Conservation (phyloP, 352 stramenopile genomes). For the Chrysophaeum taylorii region DNA sequence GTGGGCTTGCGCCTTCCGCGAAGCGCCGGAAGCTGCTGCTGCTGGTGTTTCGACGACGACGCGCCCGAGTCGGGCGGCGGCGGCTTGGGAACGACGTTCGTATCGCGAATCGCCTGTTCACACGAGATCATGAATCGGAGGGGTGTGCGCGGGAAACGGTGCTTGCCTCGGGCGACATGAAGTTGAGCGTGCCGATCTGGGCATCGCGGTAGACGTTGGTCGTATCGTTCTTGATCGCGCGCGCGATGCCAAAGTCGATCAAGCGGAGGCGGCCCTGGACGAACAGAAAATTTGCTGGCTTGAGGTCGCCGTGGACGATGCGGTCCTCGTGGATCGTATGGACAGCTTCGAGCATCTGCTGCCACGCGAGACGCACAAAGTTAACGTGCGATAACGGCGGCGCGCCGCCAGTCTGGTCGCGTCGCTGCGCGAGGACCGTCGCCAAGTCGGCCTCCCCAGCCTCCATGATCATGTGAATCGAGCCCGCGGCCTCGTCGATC, state of each 20-base stretch:
- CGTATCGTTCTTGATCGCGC: constrained; percentile 89
- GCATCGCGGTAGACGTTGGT: constrained; percentile 90
- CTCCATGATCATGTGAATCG: constrained; percentile 78
- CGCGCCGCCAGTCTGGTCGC: too few species aligned
- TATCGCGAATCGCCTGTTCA: constrained; percentile 59
- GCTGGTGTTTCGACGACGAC: too few species aligned
- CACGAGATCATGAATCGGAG: too few species aligned
- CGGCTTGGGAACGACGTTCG: constrained; percentile 20
- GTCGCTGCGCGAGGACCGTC: constrained; percentile 61
- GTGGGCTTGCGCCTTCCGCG: constrained; percentile 17
- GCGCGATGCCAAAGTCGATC: constrained; percentile 96
- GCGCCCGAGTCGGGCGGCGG: constrained; percentile 37
- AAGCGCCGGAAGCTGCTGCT: constrained; percentile 46
- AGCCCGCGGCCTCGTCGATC: constrained; percentile 52
- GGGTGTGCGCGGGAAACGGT: too few species aligned
- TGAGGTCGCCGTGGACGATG: constrained; percentile 89
- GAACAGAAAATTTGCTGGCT: constrained; percentile 92
- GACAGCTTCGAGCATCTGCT: constrained; percentile 95
- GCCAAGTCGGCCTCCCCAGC: constrained; percentile 92
- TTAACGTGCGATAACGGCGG: constrained; percentile 54
- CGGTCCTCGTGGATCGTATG: constrained; percentile 86
- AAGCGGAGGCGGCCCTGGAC: constrained; percentile 86
- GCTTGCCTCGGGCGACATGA: constrained; percentile 91
- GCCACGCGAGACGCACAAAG: constrained; percentile 92
- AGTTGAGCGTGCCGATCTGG: constrained; percentile 89